phyloP scores from a whole-genome alignment of 2,329 filamentous ascomycete genomes.

The Berkeleyomyces basicola region DNA sequence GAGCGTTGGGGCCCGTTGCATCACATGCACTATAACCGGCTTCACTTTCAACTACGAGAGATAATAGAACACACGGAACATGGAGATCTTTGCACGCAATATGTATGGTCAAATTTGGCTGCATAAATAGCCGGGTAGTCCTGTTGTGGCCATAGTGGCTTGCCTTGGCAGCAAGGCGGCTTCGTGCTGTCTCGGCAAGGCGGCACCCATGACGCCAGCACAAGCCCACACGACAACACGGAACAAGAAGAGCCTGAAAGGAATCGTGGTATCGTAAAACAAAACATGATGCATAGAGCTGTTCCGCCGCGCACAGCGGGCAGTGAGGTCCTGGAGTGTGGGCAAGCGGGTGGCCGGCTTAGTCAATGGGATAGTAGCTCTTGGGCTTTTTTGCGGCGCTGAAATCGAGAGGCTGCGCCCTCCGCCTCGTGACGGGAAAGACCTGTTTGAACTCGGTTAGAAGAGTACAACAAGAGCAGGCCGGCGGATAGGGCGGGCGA shows the following conservation, averaged over 20 bases:
- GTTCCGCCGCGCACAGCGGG: too few relatives aligned
- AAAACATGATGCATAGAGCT: not conserved
- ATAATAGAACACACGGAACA: too few relatives aligned
- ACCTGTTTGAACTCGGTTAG: slow-evolving; percentile 25
- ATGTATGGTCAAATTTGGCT: too few relatives aligned
- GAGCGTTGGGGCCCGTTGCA: not conserved
- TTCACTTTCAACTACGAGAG: too few relatives aligned
- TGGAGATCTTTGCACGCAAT: too few relatives aligned
- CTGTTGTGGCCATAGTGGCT: too few relatives aligned
- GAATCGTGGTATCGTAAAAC: not conserved
- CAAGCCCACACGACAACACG: too few relatives aligned
- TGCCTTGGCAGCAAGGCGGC: too few relatives aligned
- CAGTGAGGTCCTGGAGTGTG: too few relatives aligned
- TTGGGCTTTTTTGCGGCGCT: slow-evolving; percentile 35
- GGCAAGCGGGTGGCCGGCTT: not conserved
- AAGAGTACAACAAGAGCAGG: slow-evolving; percentile 11
- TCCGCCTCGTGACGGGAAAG: slow-evolving; percentile 43
- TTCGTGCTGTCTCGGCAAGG: too few relatives aligned
- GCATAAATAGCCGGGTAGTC: too few relatives aligned
- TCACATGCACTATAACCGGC: not conserved
- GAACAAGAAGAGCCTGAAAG: not conserved
- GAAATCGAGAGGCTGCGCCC: slow-evolving; percentile 53
- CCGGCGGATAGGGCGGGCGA: slow-evolving; percentile 4
- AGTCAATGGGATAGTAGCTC: slow-evolving; percentile 11
- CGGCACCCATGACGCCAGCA: too few relatives aligned